phyloP scores from a whole-genome alignment of 1,139 yeast genomes.

The Pichia sp. region DNA sequence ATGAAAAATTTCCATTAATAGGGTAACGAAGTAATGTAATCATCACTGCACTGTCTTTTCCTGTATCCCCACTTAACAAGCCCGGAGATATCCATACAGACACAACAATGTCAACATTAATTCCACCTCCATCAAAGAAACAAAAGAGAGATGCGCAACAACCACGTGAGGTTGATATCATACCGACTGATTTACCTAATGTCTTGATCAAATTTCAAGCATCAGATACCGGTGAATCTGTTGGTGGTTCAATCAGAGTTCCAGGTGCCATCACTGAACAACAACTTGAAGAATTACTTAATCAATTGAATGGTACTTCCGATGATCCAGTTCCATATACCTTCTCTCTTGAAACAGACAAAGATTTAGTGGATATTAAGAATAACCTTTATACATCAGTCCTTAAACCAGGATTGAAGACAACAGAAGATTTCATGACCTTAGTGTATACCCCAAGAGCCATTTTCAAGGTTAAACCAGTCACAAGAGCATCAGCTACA shows the following conservation, averaged over 20 bases:
- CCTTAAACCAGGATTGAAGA: conserved; percentile 79
- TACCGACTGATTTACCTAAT: conserved; percentile 82
- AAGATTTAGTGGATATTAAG: conserved; percentile 64
- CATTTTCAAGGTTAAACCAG: conserved; percentile 87
- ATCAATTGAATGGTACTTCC: conserved; percentile 60
- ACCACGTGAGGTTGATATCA: conserved; percentile 69
- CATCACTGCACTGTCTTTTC: no score
- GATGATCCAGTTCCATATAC: conserved; percentile 93
- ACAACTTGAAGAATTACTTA: conserved; percentile 85
- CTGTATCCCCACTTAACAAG: no score
- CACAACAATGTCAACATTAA: conserved; percentile 77
- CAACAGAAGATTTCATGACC: conserved; percentile 93
- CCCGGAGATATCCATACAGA: background rate
- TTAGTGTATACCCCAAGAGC: conserved; percentile 94
- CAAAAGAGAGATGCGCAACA: conserved; percentile 84
- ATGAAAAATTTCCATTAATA: background rate
- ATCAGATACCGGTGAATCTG: conserved; percentile 86
- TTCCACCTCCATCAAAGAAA: conserved; percentile 93
- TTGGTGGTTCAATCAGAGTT: conserved; percentile 85
- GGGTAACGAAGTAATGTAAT: no score
- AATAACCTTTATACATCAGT: conserved; percentile 77
- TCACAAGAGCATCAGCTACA: conserved; percentile 88
- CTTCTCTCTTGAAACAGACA: conserved; percentile 62
- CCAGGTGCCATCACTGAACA: conserved; percentile 88
- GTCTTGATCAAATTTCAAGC: conserved; percentile 90